Evolutionary conservation across 805 yeast genomes (phyloP).

Genomic region (Lachancea nothofagi): DNA sequence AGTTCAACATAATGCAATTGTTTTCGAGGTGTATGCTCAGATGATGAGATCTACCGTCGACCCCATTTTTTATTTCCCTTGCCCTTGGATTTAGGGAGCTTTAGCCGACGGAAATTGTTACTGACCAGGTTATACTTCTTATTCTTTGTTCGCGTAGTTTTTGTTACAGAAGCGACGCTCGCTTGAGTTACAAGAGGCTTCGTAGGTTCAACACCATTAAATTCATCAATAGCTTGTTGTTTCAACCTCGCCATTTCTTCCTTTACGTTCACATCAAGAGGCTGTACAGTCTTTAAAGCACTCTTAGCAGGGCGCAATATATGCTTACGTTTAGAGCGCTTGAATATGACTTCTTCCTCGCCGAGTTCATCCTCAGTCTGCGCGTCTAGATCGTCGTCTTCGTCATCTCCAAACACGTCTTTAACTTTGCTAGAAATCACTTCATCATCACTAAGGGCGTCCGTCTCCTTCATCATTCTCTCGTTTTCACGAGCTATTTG

Average conservation of each 20-base stretch:
- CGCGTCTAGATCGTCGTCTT: conserved; percentile 18
- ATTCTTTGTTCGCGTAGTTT: conserved; percentile 15
- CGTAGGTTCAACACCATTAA: not conserved
- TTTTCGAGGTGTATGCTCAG: not conserved
- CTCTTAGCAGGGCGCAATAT: conserved; percentile 10
- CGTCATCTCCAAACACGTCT: conserved; percentile 10
- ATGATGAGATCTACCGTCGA: conserved; percentile 23
- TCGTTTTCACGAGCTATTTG: conserved; percentile 32
- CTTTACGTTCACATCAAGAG: conserved; percentile 17
- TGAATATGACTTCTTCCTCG: not conserved
- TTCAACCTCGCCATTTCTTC: conserved; percentile 24
- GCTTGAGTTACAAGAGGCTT: conserved; percentile 1
- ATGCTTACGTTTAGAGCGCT: conserved; percentile 8
- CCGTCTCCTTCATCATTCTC: conserved; percentile 22
- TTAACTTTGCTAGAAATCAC: conserved; percentile 6
- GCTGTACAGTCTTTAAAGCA: not conserved
- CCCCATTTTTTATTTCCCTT: conserved; percentile 39
- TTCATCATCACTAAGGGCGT: conserved; percentile 9
- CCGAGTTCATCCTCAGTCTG: conserved; percentile 13
- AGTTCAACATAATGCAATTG: conserved; percentile 1
- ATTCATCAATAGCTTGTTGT: conserved; percentile 17
- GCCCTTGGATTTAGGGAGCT: conserved; percentile 44
- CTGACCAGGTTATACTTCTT: conserved; percentile 36
- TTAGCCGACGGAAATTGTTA: conserved; percentile 47
- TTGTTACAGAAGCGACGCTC: not conserved